phyloP scores from a whole-genome alignment of 2,329 filamentous ascomycete species.

The Ophiostoma piceae region DNA sequence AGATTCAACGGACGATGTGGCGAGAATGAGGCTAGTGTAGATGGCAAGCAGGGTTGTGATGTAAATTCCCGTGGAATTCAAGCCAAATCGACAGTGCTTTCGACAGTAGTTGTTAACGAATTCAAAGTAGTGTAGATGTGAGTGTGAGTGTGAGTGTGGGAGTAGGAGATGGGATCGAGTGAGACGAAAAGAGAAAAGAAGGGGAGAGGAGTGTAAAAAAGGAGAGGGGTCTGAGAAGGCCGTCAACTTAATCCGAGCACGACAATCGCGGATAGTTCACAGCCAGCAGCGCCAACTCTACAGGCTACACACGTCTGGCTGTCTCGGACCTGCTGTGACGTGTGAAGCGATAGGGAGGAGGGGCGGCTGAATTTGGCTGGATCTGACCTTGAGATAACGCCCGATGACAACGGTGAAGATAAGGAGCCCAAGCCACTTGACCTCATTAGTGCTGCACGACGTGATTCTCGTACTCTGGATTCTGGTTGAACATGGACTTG shows the following conservation, averaged over 20 bases:
- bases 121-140: not conserved
- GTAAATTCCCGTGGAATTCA: too few relatives aligned
- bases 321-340: not conserved
- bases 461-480: not conserved
- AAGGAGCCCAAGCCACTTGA: not conserved
- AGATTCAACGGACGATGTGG: not conserved
- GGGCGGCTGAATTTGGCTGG: slow-evolving; percentile 9
- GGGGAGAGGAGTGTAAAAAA: slow-evolving; percentile 10
- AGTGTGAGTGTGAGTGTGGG: not conserved
- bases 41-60: not conserved
- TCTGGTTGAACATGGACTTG: not conserved
- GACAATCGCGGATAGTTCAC: not conserved
- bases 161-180: not conserved
- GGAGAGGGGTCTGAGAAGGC: not conserved
- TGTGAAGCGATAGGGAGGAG: not conserved
- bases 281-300: not conserved
- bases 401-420: slow-evolving; percentile 10
- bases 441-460: slow-evolving; percentile 13
- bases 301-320: slow-evolving; percentile 8
- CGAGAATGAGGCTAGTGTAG: not conserved
- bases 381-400: slow-evolving; percentile 14
- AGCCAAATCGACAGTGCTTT: not conserved
- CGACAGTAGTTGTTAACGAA: not conserved
- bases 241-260: not conserved
- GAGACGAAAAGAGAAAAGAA: not conserved